Evolutionary conservation across 208 protist species (phyloP), one percentile per base, ranked within the genome.

Genomic region (Acanthamoeba castellanii): DNA sequence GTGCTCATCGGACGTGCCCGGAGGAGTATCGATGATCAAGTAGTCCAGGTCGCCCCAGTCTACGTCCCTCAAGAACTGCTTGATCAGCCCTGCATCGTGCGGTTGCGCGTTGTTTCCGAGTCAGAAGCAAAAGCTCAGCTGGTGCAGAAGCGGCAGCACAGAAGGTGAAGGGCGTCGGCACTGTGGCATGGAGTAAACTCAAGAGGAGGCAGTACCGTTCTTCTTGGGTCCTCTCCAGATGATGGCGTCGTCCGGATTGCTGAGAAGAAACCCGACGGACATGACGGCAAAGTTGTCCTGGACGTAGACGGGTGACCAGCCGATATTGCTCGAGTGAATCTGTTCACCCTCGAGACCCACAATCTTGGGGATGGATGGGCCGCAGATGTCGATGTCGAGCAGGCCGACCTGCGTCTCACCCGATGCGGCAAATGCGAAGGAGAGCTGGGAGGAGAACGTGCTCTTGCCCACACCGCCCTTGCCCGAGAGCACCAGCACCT

Each of bases 1-100:
- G 97, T 99, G 99, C 97, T 99, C 99, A 96, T 99, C 99, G 18
- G 98, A 99, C 13, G 99, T 99, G 68, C 99, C 99, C 11, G 99
- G 99, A 55, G 99, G 99, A 25, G 99, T 99, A 96, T 99, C 99
- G 78, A 99, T 98, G 30, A 99, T 96, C 45, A 99, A 97, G 76
- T 99, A 98, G 97, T 99, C 99, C 27, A 99, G 95, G 1, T 99
- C 98, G 22, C 98, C 99, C 99, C 99, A 99, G 50, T 98, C 98
- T 8, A 99, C 99, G 95, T 99, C 99, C 92, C 98, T 98, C 6
- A 99, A 96, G 94, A 99, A 99, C 96, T 99, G 98, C 96, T 99
- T 99, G 96, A 99, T 99, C 61, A 99, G 96, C 25, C 98, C 99
- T 97, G 78, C 76, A 85, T 72, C 30, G 66, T 37, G 64, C 64